Conservation (phyloP, 495 filamentous ascomycete species). For the Saxophila tyrrhenica region DNA sequence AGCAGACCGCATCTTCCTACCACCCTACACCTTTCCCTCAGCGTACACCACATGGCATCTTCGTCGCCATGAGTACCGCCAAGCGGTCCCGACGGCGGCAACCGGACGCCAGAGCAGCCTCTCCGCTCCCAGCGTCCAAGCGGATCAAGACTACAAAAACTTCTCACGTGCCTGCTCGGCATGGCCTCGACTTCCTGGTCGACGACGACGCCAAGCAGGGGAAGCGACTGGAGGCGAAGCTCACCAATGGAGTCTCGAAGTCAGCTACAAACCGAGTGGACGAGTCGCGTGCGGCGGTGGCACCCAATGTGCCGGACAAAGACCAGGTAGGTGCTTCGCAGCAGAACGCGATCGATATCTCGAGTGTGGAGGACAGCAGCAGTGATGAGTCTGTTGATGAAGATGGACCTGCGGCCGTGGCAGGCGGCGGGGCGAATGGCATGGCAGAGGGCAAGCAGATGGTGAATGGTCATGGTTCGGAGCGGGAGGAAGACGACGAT, state of each 20-base stretch:
- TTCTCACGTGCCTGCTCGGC: constrained; percentile 15
- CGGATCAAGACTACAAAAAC: constrained; percentile 9
- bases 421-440: neutral
- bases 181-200: constrained; percentile 12
- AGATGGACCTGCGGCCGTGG: constrained; percentile 24
- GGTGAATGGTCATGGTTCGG: constrained; percentile 14
- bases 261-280: constrained; percentile 53
- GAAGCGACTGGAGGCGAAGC: constrained; percentile 14
- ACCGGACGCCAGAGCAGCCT: constrained; percentile 10
- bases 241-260: constrained; percentile 36
- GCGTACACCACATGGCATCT: neutral
- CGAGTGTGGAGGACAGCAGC: constrained; percentile 33
- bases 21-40: neutral
- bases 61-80: constrained; percentile 16
- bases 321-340: constrained; percentile 20
- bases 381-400: constrained; percentile 25
- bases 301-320: constrained; percentile 7
- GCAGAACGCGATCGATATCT: constrained; percentile 39
- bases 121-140: constrained; percentile 10
- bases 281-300: constrained; percentile 60
- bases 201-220: constrained; percentile 14
- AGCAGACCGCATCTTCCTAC: neutral
- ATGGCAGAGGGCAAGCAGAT: neutral
- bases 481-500: constrained; percentile 3
- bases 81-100: constrained; percentile 14